Evolutionary conservation across 306 rosid species (phyloP), one percentile per base, ranked within the genome.

Genomic region (Lathyrus oleraceus): DNA sequence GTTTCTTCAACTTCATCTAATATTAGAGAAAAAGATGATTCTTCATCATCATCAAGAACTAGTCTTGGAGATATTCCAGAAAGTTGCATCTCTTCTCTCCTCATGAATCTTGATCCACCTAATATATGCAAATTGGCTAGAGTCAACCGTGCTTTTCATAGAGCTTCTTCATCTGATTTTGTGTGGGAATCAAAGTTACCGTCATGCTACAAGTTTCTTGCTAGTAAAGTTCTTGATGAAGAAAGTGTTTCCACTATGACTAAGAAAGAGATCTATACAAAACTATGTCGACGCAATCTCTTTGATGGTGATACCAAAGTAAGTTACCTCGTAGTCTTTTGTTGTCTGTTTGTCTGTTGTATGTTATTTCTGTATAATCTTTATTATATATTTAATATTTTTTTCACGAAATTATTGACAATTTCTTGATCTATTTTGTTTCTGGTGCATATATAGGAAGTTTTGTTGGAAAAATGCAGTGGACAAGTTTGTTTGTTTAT

Each of bases 131-230:
- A 79, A 78, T 62, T 88, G 58, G 96, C 96, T 0, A 60, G 70
- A 47, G 73, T 94, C 20, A 94, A 81, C 74, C 57, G 81, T 14
- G 66, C 87, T 57, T 90, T 90, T 65, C 87, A 67, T 6, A 27
- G 86, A 20, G 91, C 98, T 76, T 90, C 98, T 43, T 81, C 78
- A 0, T 87, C 93, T 21, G 96, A 94, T 74, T 91, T 84, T 76
- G 47, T 88, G 0, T 94, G 97, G 98, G 87, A 88, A 45, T 81
- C 95, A 27, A 90, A 85, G 80, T 77, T 94, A 28, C 98, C 98
- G 10, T 75, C 81, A 6, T 79, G 83, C 49, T 88, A 85, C 67
- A 79, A 72, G 73, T 78, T 81, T 73, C 87, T 94, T 52, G 76
- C 76, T 13, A 61, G 67, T 1, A 81, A 78, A 67, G 57, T 84